phyloP scores from a whole-genome alignment of 306 rosid species.

The Citrullus colocynthis region DNA sequence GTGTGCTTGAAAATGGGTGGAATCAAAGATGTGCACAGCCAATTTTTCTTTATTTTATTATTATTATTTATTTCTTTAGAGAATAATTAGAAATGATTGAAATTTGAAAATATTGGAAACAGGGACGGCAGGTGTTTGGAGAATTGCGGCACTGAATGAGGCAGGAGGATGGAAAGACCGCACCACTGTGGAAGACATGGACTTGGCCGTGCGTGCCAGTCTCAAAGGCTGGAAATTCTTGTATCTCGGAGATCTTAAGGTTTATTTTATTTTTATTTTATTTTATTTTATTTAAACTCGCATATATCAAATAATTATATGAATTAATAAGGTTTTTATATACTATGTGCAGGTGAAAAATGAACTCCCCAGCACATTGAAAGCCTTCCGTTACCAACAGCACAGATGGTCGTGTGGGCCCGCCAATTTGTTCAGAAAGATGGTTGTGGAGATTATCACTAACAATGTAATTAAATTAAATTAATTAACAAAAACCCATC shows the following conservation, averaged over 20 bases:
- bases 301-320: no score
- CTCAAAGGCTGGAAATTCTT: constrained; percentile 64
- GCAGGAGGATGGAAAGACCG: constrained; percentile 63
- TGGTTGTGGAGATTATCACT: constrained; percentile 31
- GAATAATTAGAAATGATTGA: no score
- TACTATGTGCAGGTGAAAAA: constrained; percentile 24
- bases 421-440: constrained; percentile 50
- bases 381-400: constrained; percentile 54
- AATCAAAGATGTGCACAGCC: no score
- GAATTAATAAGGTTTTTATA: no score
- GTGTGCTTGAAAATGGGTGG: no score
- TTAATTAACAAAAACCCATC: neutral
- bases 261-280: no score
- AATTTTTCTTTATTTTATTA: no score
- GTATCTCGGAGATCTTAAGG: constrained; percentile 27
- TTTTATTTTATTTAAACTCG: no score
- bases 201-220: constrained; percentile 50
- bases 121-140: constrained; percentile 70
- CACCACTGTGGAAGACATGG: constrained; percentile 68
- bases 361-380: constrained; percentile 48
- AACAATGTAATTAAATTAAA: constrained; percentile 27
- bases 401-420: constrained; percentile 68
- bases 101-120: neutral
- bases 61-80: no score
- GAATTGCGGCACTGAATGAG: constrained; percentile 43